Percentiles rank a stretch among this genome's conserved stretches.
Evolutionary conservation across 306 rosid genomes (phyloP).

Genomic region (Medicago lupulina): DNA sequence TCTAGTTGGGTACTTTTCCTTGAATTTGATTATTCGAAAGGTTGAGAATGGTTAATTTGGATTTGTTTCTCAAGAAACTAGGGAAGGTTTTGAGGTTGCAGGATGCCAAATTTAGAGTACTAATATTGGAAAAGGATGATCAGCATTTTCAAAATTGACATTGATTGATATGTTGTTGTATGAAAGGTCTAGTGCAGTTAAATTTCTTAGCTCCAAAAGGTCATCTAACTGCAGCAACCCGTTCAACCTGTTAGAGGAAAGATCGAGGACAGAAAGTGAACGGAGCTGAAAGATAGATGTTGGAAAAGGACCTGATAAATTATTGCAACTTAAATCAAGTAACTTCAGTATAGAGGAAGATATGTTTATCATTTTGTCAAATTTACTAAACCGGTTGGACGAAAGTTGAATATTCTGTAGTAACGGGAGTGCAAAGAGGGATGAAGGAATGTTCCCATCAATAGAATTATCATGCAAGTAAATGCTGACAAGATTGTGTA

Average conservation of each 20-base stretch:
- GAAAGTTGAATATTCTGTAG: slow-evolving; percentile 18
- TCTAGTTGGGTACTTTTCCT: slow-evolving; percentile 57
- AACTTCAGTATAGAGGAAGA: too few species aligned
- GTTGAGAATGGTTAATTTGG: neutral
- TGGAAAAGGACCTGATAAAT: too few species aligned
- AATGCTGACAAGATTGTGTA: too few species aligned
- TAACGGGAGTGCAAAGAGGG: slow-evolving; percentile 8
- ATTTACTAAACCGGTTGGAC: too few species aligned
- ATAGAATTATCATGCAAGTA: too few species aligned
- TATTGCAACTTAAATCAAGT: too few species aligned
- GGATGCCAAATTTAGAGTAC: slow-evolving; percentile 38
- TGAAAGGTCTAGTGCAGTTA: slow-evolving; percentile 51
- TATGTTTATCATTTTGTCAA: too few species aligned
- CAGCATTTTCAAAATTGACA: too few species aligned
- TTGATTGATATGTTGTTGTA: slow-evolving; percentile 39
- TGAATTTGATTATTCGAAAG: slow-evolving; percentile 45
- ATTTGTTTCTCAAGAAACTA: slow-evolving; percentile 32
- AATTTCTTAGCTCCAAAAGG: slow-evolving; percentile 21
- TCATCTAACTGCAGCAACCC: slow-evolving; percentile 1
- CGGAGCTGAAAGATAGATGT: too few species aligned
- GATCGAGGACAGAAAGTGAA: neutral
- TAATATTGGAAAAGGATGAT: neutral
- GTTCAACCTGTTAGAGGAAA: slow-evolving; percentile 49
- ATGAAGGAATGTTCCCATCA: neutral
- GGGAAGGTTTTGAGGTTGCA: slow-evolving; percentile 38